Evolutionary conservation across 73 alveolate genomes (phyloP), one percentile per base, ranked within the genome.

Genomic region (Blepharisma japonicum): DNA sequence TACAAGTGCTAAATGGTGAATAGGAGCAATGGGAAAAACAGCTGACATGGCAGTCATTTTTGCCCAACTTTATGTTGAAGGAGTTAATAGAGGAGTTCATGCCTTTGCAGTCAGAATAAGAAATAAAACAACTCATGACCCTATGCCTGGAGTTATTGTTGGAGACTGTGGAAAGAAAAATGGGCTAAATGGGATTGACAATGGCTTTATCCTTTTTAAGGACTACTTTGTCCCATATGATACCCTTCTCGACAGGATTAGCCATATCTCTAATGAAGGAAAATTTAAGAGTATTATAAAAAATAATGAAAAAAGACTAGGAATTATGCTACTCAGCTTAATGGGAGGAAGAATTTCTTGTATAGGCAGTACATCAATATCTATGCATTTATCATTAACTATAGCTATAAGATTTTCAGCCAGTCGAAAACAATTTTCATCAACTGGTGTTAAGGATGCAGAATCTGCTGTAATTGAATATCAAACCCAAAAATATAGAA

Each of bases 121-220:
- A 70, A 95, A 90, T 78, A 77, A 86, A 27, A 51, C n/a, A 11
- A 90, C 95, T 39, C 89, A 80, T 61, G 55, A 78, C 68, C 92
- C 92, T 6, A 51, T 92, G 11, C 85, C 90, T 7, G 99, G 99
- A 2, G 83, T 94, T 32, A 71, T 39, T 14, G 89, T 84, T 25
- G 99, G 99, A 49, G 98, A 90, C 56, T 92, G 92, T 54, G 99
- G 99, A 46, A 96, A 96, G 7, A 94, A 94, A 84, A 78, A 70
- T 39, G 98, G 97, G 20, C 86, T 77, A 66, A 83, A 84, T 55
- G 76, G 90, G 77, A 88, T 92, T 77, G 99, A 94, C 77, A 94
- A 92, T 80, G 99, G 99, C 25, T 94, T 56, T 72, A 51, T 91
- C 77, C 83, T 86, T 20, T 78, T 92, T 72, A 71, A 82, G 18